phyloP scores from a whole-genome alignment of 805 yeast species.

The Yueomyces sp. region DNA sequence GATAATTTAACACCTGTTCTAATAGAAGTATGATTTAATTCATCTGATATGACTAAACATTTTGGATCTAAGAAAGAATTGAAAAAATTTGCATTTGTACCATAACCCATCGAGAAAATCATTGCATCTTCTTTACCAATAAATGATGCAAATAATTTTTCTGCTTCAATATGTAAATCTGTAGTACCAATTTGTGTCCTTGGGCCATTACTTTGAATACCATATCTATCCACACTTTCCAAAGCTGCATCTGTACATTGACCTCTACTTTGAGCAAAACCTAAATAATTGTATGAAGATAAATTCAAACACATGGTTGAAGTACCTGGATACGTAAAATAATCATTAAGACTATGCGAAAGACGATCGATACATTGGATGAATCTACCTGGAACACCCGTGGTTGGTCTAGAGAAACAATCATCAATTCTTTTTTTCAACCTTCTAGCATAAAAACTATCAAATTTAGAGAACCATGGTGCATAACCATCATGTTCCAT shows the following conservation, averaged over 20 bases:
- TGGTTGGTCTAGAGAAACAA: constrained; percentile 91
- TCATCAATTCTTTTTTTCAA: constrained; percentile 84
- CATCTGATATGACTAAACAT: constrained; percentile 86
- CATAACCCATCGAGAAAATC: constrained; percentile 87
- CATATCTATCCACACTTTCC: constrained; percentile 48
- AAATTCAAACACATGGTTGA: constrained; percentile 70
- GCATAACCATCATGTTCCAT: constrained; percentile 81
- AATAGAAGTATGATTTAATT: constrained; percentile 88
- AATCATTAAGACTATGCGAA: constrained; percentile 48
- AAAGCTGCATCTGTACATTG: constrained; percentile 73
- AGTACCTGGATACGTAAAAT: constrained; percentile 64
- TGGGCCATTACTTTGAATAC: constrained; percentile 70
- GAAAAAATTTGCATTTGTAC: constrained; percentile 85
- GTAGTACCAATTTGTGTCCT: constrained; percentile 63
- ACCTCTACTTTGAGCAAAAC: constrained; percentile 94
- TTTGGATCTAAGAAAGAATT: constrained; percentile 72
- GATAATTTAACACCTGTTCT: constrained; percentile 88
- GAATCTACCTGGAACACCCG: constrained; percentile 93
- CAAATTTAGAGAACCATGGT: constrained; percentile 91
- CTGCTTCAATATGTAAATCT: constrained; percentile 62
- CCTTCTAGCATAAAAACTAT: constrained; percentile 84
- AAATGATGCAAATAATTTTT: constrained; percentile 64
- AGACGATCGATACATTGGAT: constrained; percentile 70
- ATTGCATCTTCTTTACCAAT: constrained; percentile 84
- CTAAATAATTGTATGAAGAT: constrained; percentile 85